These are phyloP conservation scores for Straminergon stramineum DNA, from an alignment of 225 moss, liverwort and hornwort genomes.

Conservation along the genomic window DNA sequence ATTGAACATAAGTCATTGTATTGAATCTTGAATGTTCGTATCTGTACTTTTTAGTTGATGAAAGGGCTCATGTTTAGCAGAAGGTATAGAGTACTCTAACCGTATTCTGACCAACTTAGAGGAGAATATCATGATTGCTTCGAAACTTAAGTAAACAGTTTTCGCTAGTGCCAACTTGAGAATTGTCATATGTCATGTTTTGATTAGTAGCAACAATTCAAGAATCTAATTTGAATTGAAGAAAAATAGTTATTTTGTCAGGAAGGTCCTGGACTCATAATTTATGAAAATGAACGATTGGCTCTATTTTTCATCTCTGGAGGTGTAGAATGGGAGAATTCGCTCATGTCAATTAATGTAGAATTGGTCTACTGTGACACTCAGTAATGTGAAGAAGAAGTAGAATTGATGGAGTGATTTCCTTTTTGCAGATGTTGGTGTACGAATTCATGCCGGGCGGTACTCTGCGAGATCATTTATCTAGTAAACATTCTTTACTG, in stretches of 20 bases:
- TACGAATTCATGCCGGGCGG: conserved; percentile 60
- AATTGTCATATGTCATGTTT: neutral
- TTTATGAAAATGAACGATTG: neutral
- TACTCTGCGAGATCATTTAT: conserved; percentile 50
- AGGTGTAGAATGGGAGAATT: neutral
- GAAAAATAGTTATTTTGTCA: neutral
- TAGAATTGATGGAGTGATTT: neutral
- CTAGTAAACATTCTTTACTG: conserved; percentile 4
- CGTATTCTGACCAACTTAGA: neutral
- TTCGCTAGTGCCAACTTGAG: neutral
- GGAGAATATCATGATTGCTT: neutral
- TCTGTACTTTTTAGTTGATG: neutral
- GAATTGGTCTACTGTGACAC: neutral
- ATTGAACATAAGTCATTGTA: neutral
- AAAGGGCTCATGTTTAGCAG: neutral
- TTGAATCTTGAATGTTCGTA: neutral
- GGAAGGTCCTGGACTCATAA: neutral
- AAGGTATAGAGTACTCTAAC: neutral
- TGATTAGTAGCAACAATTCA: neutral
- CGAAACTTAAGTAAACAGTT: neutral
- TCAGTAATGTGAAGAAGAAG: neutral
- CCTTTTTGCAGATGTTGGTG: conserved; percentile 50
- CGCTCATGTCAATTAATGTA: neutral
- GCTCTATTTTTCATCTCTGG: neutral
- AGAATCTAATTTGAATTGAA: neutral